These are phyloP conservation scores for Acanthamoeba sp. DNA, from an alignment of 208 protist species.

Conservation along the genomic window DNA sequence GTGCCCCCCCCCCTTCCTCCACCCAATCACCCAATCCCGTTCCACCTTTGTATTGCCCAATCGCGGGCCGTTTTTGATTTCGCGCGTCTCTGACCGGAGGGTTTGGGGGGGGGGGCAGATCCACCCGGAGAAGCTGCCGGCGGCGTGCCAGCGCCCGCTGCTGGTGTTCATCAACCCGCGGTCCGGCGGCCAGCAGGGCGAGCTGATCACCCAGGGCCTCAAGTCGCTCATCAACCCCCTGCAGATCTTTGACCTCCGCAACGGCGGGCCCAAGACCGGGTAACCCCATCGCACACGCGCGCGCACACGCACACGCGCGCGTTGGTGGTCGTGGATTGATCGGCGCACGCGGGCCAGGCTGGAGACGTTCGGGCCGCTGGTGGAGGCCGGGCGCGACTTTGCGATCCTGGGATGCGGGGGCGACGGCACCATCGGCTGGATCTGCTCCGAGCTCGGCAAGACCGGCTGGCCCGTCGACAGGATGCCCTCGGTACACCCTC, in stretches of 20 bases:
- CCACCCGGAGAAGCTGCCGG: not conserved
- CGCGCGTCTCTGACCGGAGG: too few species aligned
- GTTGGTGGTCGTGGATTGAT: too few species aligned
- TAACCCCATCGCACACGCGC: not conserved
- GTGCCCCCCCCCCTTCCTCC: too few species aligned
- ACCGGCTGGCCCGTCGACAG: not conserved
- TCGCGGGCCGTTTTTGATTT: too few species aligned
- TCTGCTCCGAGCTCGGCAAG: constrained; percentile 39
- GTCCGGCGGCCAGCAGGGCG: constrained; percentile 48
- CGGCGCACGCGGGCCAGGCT: too few species aligned
- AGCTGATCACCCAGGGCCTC: constrained; percentile 2
- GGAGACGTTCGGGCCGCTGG: constrained; percentile 9
- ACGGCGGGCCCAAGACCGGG: constrained; percentile 26
- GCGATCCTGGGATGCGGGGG: constrained; percentile 44
- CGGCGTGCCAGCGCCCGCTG: not conserved
- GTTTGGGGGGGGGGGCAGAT: not conserved
- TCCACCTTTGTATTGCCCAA: too few species aligned
- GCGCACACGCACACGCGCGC: too few species aligned
- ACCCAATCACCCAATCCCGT: too few species aligned
- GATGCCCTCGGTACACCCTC: not conserved
- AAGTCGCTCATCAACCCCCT: constrained; percentile 37
- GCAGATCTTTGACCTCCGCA: constrained; percentile 39
- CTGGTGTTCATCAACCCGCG: constrained; percentile 62
- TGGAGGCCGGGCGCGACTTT: not conserved
- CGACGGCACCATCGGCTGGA: constrained; percentile 66